phyloP scores from a whole-genome alignment of 2,329 filamentous ascomycete genomes.

The Botryotinia narcissicola region DNA sequence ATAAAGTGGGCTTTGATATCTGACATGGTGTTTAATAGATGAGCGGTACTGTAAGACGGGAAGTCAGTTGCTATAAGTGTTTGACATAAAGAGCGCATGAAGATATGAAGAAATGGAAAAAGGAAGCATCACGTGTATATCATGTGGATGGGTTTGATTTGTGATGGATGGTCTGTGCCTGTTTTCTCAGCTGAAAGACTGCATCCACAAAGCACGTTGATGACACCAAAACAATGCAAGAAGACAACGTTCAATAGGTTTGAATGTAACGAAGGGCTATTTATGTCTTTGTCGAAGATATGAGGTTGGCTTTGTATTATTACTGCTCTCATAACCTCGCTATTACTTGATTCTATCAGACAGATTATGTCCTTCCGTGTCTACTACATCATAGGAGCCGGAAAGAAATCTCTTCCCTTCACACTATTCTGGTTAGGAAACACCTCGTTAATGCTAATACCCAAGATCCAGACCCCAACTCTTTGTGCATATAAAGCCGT shows the following conservation, averaged over 20 bases:
- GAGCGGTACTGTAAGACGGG: neutral
- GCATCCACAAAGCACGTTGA: neutral
- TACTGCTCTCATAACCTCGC: neutral
- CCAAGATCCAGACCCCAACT: conserved; percentile 8
- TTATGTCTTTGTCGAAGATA: neutral
- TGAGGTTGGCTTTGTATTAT: neutral
- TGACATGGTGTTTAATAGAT: neutral
- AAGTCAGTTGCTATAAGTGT: neutral
- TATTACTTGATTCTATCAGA: no score
- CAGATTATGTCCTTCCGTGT: neutral
- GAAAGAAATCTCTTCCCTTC: conserved; percentile 6
- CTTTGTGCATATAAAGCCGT: conserved; percentile 4
- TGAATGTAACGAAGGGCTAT: no score
- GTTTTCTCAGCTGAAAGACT: neutral
- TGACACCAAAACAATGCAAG: neutral
- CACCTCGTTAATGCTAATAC: neutral
- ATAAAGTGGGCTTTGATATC: neutral
- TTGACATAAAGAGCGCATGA: neutral
- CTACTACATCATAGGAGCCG: neutral
- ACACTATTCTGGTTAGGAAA: neutral
- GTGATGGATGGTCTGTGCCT: neutral
- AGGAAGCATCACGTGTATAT: neutral
- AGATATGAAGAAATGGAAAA: neutral
- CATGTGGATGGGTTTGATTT: neutral
- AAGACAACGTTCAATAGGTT: neutral